Percentiles rank a stretch among this genome's conserved stretches.
Conservation (phyloP, 2,329 filamentous ascomycete genomes). For the Grosmannia huntii region DNA sequence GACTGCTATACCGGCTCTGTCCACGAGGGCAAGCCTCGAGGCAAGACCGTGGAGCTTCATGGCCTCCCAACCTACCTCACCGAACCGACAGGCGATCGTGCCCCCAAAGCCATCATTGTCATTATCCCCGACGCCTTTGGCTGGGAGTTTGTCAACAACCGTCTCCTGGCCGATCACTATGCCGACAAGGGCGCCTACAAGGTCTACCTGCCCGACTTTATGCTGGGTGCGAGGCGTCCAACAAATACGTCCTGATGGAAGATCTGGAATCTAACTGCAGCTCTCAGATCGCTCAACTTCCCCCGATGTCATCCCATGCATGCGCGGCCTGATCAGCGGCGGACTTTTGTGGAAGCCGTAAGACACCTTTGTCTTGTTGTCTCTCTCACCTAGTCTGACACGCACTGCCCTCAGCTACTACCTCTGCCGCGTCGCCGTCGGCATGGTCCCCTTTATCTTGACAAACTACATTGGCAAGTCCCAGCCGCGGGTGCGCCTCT, state of each 20-base stretch:
- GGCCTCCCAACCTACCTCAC: slow-evolving; percentile 35
- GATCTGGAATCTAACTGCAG: too few species aligned
- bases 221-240: slow-evolving; percentile 20
- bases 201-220: slow-evolving; percentile 45
- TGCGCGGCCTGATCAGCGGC: slow-evolving; percentile 15
- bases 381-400: not conserved
- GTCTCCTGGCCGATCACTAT: slow-evolving; percentile 39
- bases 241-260: not conserved
- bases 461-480: slow-evolving; percentile 19
- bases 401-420: slow-evolving; percentile 11
- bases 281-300: slow-evolving; percentile 19
- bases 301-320: slow-evolving; percentile 17
- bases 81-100: slow-evolving; percentile 19
- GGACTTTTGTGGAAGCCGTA: slow-evolving; percentile 19
- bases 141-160: slow-evolving; percentile 38
- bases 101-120: slow-evolving; percentile 34
- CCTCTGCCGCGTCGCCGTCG: slow-evolving; percentile 13
- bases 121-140: slow-evolving; percentile 44
- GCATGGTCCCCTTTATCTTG: slow-evolving; percentile 20
- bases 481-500: slow-evolving; percentile 22
- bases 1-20: slow-evolving; percentile 34
- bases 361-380: slow-evolving; percentile 6
- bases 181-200: slow-evolving; percentile 35
- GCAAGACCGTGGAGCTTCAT: slow-evolving; percentile 31
- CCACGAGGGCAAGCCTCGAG: slow-evolving; percentile 30